Percentiles rank a stretch among this genome's conserved stretches.
Conservation (phyloP, 495 filamentous ascomycete genomes). For the Xanthoparmelia taractica region DNA sequence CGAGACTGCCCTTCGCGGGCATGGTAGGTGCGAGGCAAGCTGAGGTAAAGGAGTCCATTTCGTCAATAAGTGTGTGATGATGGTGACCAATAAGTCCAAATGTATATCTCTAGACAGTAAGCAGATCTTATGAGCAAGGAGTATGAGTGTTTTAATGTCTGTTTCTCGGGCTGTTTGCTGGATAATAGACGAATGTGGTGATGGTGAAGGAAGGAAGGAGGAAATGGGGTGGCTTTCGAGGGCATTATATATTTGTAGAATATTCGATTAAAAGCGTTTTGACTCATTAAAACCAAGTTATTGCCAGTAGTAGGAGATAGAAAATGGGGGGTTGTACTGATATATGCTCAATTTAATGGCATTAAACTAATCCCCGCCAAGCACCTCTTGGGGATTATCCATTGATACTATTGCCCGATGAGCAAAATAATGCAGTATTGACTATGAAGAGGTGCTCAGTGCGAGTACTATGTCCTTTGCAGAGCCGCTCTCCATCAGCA, state of each 20-base stretch:
- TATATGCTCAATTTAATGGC: not conserved
- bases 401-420: not conserved
- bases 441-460: not conserved
- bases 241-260: not conserved
- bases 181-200: not conserved
- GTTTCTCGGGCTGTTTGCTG: not conserved
- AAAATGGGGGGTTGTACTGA: not conserved
- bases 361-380: not conserved
- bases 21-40: conserved; percentile 11
- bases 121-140: not conserved
- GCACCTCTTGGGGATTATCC: not conserved
- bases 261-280: not conserved
- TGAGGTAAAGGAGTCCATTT: conserved; percentile 3
- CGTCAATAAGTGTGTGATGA: not conserved
- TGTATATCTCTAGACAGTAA: not conserved
- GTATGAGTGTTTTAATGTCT: not conserved
- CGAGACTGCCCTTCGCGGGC: conserved; percentile 11
- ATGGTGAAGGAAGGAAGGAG: not conserved
- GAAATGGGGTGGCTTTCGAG: not conserved
- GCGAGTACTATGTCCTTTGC: not conserved
- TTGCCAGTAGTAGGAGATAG: not conserved
- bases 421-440: not conserved
- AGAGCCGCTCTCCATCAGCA: not conserved
- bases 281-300: not conserved
- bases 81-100: not conserved